phyloP scores from a whole-genome alignment of 2,329 filamentous ascomycete genomes.

The Aspergillus sergii region DNA sequence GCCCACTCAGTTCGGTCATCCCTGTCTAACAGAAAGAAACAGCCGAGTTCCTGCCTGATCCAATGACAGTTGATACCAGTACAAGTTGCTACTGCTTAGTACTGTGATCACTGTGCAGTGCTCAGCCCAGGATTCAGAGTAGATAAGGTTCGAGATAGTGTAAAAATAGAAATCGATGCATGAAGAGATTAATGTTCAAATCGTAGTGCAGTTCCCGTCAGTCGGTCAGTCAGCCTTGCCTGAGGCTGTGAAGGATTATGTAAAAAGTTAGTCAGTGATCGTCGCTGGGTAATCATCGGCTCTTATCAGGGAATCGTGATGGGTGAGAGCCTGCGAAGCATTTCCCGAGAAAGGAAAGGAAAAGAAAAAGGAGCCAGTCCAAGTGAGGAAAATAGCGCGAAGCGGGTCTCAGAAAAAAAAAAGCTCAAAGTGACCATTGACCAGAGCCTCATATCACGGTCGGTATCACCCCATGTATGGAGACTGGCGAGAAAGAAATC shows the following conservation, averaged over 20 bases:
- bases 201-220: not conserved
- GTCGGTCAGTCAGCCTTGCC: not conserved
- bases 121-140: not conserved
- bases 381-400: not conserved
- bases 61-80: not conserved
- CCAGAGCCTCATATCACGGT: not conserved
- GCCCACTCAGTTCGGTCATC: not conserved
- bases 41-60: not conserved
- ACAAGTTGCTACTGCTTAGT: not conserved
- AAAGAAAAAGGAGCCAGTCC: not conserved
- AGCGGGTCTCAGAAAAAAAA: not conserved
- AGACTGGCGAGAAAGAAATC: not conserved
- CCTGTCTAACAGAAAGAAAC: not conserved
- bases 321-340: not conserved
- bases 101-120: not conserved
- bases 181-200: not conserved
- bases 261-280: not conserved
- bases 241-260: slow-evolving; percentile 3
- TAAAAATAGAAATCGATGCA: not conserved
- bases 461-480: not conserved
- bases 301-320: not conserved
- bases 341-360: not conserved
- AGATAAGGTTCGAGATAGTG: not conserved
- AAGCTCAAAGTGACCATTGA: not conserved
- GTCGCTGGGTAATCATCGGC: not conserved